Conservation (phyloP, 495 filamentous ascomycete genomes). For the Penicillium paxilli region DNA sequence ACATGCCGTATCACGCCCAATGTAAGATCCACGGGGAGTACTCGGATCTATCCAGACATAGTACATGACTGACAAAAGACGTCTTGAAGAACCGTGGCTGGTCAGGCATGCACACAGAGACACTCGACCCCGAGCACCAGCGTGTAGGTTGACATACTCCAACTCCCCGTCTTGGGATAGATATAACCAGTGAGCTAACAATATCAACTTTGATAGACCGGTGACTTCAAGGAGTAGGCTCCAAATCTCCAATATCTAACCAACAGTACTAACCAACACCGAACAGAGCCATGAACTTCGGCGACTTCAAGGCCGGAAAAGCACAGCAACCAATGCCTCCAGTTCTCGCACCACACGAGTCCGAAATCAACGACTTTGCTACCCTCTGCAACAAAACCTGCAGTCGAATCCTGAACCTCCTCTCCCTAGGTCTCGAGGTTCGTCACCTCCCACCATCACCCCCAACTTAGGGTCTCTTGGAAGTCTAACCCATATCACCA, state of each 20-base stretch:
- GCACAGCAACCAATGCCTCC: constrained; percentile 79
- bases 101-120: constrained; percentile 86
- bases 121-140: constrained; percentile 80
- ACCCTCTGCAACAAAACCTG: constrained; percentile 72
- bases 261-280: constrained; percentile 3
- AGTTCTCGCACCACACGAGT: constrained; percentile 58
- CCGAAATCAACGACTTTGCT: constrained; percentile 64
- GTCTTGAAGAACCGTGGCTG: constrained; percentile 73
- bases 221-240: constrained; percentile 87
- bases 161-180: background rate
- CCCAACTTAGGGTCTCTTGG: no score
- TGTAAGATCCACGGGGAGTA: constrained; percentile 29
- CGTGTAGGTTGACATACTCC: constrained; percentile 50
- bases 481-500: constrained; percentile 15
- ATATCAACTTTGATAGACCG: constrained; percentile 52
- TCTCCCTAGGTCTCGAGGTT: constrained; percentile 73
- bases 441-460: background rate
- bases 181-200: background rate
- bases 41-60: no score
- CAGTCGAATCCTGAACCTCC: constrained; percentile 66
- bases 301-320: constrained; percentile 68
- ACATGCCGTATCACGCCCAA: constrained; percentile 69
- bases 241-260: background rate
- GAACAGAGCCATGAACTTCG: constrained; percentile 88
- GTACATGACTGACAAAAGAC: background rate